Base-by-base conservation (phyloP, 2,329 filamentous ascomycete genomes). In the Gnomoniopsis smithogilvyi region DNA sequence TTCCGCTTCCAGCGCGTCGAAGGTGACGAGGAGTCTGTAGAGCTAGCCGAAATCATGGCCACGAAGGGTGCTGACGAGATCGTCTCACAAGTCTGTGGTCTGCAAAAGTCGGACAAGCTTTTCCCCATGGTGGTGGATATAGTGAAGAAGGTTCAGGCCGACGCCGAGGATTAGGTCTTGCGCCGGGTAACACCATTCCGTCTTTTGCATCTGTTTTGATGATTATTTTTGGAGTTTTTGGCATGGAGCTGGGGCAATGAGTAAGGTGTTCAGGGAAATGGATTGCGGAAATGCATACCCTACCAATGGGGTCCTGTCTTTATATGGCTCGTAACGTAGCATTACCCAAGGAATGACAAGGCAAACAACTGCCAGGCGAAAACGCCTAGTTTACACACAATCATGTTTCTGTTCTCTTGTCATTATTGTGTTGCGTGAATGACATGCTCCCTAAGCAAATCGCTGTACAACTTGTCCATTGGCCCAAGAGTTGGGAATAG, bases 1-100 rank as follows among this genome's bases (percentile, higher is more conserved):
- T 88, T 99, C 73, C 91, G 90, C 64, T 99, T 98, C 87, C 93
- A 97, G 79, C 91, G 96, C 68, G 90, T 97, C 58, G 85, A 93
- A 67, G 92, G 87, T 14, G 95, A 99, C 64, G 91, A 96, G 0
- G 95, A 98, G 83, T 96, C 90, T 64, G 80, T 78, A 65, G 88
- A 96, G 76, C 83, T 99, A 12, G 91, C 91, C 68, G 87, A 90
- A 79, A 92, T 96, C 70, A 89, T 99, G 78, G 86, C 89, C 62
- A 82, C 87, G 63, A 83, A 89, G 69, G 52, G 56, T 6, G 53
- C 61, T 10, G 87, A 90, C 66, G 87, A 89, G 1, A 90, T 94
- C 10, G 91, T 94, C 49, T 78, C 80, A 71, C 84, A 94, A 74
- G 84, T 99, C 64, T 96, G 91, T 66, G 92, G 92, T 45, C 81